Conservation (phyloP, 257 asterid genomes). For the Apocynum venetum region DNA sequence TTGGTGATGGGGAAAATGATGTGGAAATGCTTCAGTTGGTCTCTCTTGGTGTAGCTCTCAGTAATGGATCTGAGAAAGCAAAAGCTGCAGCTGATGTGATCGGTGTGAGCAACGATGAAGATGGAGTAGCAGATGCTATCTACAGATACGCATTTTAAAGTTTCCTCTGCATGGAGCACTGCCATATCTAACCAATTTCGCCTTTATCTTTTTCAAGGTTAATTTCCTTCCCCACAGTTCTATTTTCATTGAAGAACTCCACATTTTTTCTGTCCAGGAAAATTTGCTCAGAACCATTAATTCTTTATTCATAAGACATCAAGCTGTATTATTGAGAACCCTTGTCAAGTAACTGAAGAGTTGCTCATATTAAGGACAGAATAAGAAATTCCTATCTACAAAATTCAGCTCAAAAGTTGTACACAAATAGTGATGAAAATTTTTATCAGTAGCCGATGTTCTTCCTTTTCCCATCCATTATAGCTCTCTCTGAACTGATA, state of each 20-base stretch:
- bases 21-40: slow-evolving; percentile 96
- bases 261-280: neutral
- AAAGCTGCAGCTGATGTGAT: slow-evolving; percentile 81
- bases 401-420: neutral
- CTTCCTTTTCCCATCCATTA: slow-evolving; percentile 7
- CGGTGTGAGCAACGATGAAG: slow-evolving; percentile 88
- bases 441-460: neutral
- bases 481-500: neutral
- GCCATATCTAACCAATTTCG: neutral
- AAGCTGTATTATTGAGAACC: neutral
- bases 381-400: neutral
- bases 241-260: neutral
- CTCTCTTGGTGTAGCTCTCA: slow-evolving; percentile 80
- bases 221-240: neutral
- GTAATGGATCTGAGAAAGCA: slow-evolving; percentile 90
- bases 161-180: neutral
- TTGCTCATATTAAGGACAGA: neutral
- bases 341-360: neutral
- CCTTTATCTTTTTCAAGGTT: neutral
- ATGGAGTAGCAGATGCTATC: slow-evolving; percentile 96
- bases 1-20: slow-evolving; percentile 98
- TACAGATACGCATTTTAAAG: slow-evolving; percentile 80
- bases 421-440: neutral
- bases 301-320: neutral
- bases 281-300: neutral